Evolutionary conservation across 441 rosid genomes (phyloP).

Genomic region (Manihot esculenta): DNA sequence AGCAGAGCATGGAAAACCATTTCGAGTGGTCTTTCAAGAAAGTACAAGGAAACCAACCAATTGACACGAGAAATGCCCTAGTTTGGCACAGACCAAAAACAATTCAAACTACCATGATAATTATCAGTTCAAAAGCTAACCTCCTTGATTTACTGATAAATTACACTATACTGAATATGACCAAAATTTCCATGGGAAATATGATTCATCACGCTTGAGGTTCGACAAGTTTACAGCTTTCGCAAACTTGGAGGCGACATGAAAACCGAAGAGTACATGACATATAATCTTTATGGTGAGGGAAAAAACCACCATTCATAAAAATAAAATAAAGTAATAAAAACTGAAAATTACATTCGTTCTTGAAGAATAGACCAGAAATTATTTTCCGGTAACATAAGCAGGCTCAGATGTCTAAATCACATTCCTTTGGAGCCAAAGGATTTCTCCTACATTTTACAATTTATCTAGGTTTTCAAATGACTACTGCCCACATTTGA

Average conservation of each 20-base stretch:
- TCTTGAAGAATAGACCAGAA: conserved; percentile 1
- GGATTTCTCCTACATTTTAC: neutral
- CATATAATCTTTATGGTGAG: no score
- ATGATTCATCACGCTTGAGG: neutral
- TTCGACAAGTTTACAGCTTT: neutral
- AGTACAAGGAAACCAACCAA: neutral
- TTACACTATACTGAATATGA: neutral
- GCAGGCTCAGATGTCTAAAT: neutral
- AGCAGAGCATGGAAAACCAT: neutral
- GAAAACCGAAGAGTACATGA: neutral
- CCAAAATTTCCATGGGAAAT: neutral
- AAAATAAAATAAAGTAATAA: no score
- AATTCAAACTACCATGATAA: neutral
- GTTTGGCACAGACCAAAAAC: neutral
- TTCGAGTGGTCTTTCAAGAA: neutral
- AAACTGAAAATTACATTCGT: neutral
- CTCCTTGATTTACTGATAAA: neutral
- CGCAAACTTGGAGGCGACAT: neutral
- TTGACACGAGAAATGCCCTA: neutral
- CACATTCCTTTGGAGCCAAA: neutral
- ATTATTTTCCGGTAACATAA: neutral
- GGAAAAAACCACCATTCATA: neutral
- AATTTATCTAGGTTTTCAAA: neutral
- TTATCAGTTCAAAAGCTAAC: neutral
- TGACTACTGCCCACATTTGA: neutral